Evolutionary conservation across 495 filamentous ascomycete genomes (phyloP), one percentile per base, ranked within the genome.

Genomic region (Trichodelitschia bisporula): DNA sequence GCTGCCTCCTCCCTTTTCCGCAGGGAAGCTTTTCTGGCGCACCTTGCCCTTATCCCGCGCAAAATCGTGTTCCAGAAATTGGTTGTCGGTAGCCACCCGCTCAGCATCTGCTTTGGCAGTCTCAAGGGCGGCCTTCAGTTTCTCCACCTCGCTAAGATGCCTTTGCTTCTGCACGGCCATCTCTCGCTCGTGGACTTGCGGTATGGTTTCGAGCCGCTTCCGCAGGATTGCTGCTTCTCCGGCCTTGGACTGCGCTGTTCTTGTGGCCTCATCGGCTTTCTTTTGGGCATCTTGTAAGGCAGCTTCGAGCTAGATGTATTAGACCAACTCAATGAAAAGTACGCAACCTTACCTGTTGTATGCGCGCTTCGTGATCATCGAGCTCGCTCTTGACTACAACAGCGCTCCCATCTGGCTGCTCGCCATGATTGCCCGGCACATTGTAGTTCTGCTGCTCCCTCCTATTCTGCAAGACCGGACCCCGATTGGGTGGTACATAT

Each of bases 221-320:
- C 73, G 67, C 18, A 77, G 57, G 8, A 75, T 75, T 14, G 69
- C 54, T 17, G 68, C 68, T 48, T 79, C 73, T 2, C 73, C 73
- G 8, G 57, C 42, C 45, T 71, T 74, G 10, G 59, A 54, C 35
- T 57, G 51, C 1, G 57, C 51, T 23, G 48, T 46, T 11, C 47
- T 44, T 42, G 56, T 64, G 8, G 64, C 66, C 9, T 51, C 48
- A 19, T 58, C 41, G 17, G 66, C 40, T 15, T 59, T 51, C 28
- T 54, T 47, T 32, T 54, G 46, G 14, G 69, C 50, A 11, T 45
- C 47, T 15, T 59, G 53, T 31, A 53, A 55, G 41, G 72, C 61
- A 31, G 47, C 54, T 39, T 62, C 53, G 25, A 71, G 50, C 65
- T 72, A 18, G n/a, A n/a, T n/a, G n/a, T n/a, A n/a, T n/a, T n/a